Evolutionary conservation across 1,284 basidiomycete genomes (phyloP), one percentile per base, ranked within the genome.

Genomic region (Irpex sp.): DNA sequence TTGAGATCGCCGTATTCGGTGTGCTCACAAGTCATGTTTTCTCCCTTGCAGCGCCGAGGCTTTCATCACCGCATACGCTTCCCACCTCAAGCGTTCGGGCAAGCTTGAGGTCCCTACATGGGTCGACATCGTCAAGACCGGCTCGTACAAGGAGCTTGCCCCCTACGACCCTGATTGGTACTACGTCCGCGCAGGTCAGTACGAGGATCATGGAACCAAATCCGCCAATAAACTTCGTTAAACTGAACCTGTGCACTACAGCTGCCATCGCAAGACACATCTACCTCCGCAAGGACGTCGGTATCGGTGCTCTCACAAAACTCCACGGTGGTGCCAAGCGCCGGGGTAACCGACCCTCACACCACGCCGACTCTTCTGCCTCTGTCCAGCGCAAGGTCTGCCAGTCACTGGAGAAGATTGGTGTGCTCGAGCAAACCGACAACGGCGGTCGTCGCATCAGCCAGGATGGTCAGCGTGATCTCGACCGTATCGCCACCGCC

Each of bases 101-200:
- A 97, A 97, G 84, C 91, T 97, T 74, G 97, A 99, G 84, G 94
- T 99, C 70, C 97, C 97, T 72, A 92, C 89, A 79, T 99, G 97
- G 97, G 97, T 95, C 66, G 97, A 99, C 81, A 86, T 98, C 73
- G 97, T 99, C 79, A 99, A 99, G 87, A 99, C 97, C 65, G 97
- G 95, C 76, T 81, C 92, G 67, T 97, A 86, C 87, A 99, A 98
- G 83, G 97, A 99, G 83, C 94, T 97, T 68, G 96, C 96, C 61
- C 97, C 97, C 63, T 98, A 98, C 82, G 95, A 99, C 81, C 93
- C 94, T 60, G 97, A 99, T 81, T 99, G 97, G 97, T 99, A 90
- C 88, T 99, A 99, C 83, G 86, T 97, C 76, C 95, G 97, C 73
- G 93, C 96, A 79, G 95, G 95, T 96, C 74, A 74, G 88, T 73